These are phyloP conservation scores for Globisporangium acanthophoron DNA, from an alignment of 352 stramenopile species.

Conservation along the genomic window DNA sequence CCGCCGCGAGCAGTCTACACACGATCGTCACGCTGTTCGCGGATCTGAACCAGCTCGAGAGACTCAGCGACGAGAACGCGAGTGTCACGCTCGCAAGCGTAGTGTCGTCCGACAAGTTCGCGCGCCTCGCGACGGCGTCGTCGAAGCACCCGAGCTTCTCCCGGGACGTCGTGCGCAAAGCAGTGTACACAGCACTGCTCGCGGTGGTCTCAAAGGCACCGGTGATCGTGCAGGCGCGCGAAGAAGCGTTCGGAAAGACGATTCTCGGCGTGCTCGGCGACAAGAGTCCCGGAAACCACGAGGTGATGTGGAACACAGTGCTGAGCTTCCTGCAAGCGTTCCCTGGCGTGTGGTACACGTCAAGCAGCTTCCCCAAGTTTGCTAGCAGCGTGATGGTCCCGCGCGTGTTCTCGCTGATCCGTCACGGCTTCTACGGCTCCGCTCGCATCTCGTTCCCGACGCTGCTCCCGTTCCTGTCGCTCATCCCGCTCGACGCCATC, in stretches of 20 bases:
- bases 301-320: slow-evolving; percentile 68
- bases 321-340: slow-evolving; percentile 65
- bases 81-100: slow-evolving; percentile 40
- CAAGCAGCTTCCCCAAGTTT: slow-evolving; percentile 53
- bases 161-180: slow-evolving; percentile 57
- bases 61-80: slow-evolving; percentile 29
- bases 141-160: slow-evolving; percentile 80
- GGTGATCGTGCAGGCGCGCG: slow-evolving; percentile 30
- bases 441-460: slow-evolving; percentile 60
- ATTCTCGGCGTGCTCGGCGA: slow-evolving; percentile 63
- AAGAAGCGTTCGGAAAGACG: slow-evolving; percentile 68
- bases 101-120: slow-evolving; percentile 59
- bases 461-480: slow-evolving; percentile 64
- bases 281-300: slow-evolving; percentile 61
- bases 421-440: slow-evolving; percentile 76
- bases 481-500: slow-evolving; percentile 57
- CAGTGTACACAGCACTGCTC: slow-evolving; percentile 52
- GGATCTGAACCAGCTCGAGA: slow-evolving; percentile 27
- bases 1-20: slow-evolving; percentile 51
- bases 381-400: slow-evolving; percentile 54
- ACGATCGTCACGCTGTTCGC: slow-evolving; percentile 50
- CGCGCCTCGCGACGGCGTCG: slow-evolving; percentile 37
- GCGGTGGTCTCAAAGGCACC: slow-evolving; percentile 40
- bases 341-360: slow-evolving; percentile 34
- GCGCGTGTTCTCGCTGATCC: slow-evolving; percentile 61